Evolutionary conservation across 2,329 filamentous ascomycete genomes (phyloP), one percentile per base, ranked within the genome.

Genomic region (Emergomyces africanus): DNA sequence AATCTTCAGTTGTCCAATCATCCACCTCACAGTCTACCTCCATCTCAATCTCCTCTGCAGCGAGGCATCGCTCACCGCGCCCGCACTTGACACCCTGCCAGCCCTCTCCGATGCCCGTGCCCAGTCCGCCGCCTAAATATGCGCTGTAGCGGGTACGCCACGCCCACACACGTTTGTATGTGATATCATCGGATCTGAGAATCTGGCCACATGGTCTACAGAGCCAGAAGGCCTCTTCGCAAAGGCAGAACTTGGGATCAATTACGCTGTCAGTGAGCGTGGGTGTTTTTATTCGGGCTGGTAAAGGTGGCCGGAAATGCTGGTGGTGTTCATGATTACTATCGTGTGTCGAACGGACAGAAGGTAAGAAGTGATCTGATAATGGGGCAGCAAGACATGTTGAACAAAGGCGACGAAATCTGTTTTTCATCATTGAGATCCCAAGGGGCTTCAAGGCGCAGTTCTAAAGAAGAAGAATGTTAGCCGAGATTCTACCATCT

Each of bases 71-170:
- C n/a, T 77, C 75, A 46, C 85, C 86, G n/a, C 89, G 83, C 0
- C 90, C 91, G 69, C 91, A 97, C 63, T 89, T 85, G 15, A 96
- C 90, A 35, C 90, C 91, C 66, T 92, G 86, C 67, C 90, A 86
- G 37, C 90, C 90, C 66, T 95, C 89, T 49, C 90, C 90, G 35
- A 95, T 89, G 5, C 91, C 91, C 0, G 88, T 91, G 28, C 90
- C 90, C 0, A 95, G 79, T 2, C 89, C 89, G 23, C 84, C 85
- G 2, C 91, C 87, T 0, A 89, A 84, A 64, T 89, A 87, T 18
- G 79, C 79, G 42, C 86, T 86, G 70, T 96, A 96, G 28, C 89
- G 84, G 46, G 83, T 89, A 56, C 91, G 85, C 91, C 91, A 96
- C 62, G 84, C 87, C 90, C 91, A 96, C 58, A 91, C 89, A 3